Evolutionary conservation across 2,329 filamentous ascomycete genomes (phyloP).

Genomic region (Penicillium nordicum): DNA sequence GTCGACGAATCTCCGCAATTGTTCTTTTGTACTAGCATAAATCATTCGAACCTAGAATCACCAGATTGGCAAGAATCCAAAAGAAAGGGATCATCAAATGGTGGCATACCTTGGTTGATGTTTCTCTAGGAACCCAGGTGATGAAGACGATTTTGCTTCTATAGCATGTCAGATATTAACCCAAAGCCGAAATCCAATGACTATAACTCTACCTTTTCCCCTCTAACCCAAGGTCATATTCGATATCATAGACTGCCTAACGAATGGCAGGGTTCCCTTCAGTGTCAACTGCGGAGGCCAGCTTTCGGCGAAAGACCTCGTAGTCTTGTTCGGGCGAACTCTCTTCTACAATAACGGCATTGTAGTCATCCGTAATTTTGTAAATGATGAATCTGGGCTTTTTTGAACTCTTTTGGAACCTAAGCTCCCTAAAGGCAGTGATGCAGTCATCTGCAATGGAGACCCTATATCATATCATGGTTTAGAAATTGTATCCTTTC

Average conservation of each 20-base stretch:
- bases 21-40: background rate
- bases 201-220: background rate
- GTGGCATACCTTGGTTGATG: background rate
- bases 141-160: background rate
- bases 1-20: background rate
- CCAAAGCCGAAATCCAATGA: background rate
- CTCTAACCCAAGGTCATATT: background rate
- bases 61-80: background rate
- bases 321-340: background rate
- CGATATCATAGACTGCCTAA: background rate
- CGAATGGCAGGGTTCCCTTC: background rate
- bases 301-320: background rate
- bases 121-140: background rate
- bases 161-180: background rate
- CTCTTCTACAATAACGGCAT: background rate
- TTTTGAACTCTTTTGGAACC: background rate
- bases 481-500: background rate
- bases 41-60: background rate
- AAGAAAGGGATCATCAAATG: background rate
- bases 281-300: background rate
- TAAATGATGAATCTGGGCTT: background rate
- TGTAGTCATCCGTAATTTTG: background rate
- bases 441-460: background rate
- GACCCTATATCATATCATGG: background rate
- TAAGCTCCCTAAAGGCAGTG: background rate